A percentile compares a stretch with the other conserved stretches of the same genome.
Evolutionary conservation across 306 rosid genomes (phyloP).

Genomic region (Prunus dulcis): DNA sequence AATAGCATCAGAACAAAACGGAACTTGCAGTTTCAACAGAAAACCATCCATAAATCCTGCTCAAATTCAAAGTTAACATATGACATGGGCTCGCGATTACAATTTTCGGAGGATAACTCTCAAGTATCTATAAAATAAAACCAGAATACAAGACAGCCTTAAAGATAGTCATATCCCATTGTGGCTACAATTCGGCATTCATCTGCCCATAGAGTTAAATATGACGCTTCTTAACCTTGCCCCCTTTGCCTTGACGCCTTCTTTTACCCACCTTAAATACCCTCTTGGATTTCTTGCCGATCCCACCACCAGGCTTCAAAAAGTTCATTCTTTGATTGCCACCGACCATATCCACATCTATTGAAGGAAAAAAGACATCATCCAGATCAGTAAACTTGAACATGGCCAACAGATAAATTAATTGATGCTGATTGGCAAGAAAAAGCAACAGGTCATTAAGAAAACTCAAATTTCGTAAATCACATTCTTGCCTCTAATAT

Average conservation of each 20-base stretch:
- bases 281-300: slow-evolving; percentile 65
- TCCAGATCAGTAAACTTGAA: neutral
- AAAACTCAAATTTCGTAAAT: neutral
- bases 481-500: neutral
- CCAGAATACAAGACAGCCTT: neutral
- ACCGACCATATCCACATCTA: slow-evolving; percentile 72
- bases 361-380: neutral
- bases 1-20: neutral
- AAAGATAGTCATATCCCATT: neutral
- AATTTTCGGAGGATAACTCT: neutral
- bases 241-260: slow-evolving; percentile 61
- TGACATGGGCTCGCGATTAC: neutral
- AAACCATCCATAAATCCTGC: neutral
- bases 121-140: neutral
- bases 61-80: neutral
- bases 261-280: slow-evolving; percentile 75
- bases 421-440: neutral
- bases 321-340: slow-evolving; percentile 34
- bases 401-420: neutral
- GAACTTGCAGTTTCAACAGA: neutral
- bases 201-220: slow-evolving; percentile 34
- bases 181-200: neutral
- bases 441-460: neutral
- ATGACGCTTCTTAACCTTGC: slow-evolving; percentile 49
- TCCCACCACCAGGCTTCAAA: slow-evolving; percentile 63